Conservation (phyloP, 1,284 basidiomycete species). For the Paramarasmius palmivorus region DNA sequence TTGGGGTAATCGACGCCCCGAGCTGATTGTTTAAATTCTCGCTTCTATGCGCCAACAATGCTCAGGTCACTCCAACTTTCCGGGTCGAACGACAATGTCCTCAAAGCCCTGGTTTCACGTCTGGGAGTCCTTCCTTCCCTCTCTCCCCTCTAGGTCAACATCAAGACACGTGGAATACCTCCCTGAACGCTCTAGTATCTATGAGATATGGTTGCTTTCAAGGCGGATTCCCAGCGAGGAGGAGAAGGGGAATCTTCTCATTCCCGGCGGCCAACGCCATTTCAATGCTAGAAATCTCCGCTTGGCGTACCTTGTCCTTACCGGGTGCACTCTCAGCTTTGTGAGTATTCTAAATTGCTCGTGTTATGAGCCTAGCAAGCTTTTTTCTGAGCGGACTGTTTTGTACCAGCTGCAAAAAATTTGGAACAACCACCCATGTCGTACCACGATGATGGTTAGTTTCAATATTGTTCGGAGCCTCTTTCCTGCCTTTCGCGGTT, state of each 20-base stretch:
- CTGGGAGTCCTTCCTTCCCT: conserved; percentile 21
- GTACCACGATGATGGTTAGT: conserved; percentile 63
- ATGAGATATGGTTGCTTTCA: conserved; percentile 67
- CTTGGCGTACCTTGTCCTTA: conserved; percentile 56
- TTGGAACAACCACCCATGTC: conserved; percentile 65
- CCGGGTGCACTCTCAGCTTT: conserved; percentile 56
- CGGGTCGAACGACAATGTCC: conserved; percentile 5
- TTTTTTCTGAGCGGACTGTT: conserved; percentile 11
- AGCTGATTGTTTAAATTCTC: conserved; percentile 8
- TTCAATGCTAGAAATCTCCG: conserved; percentile 53
- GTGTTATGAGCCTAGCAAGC: conserved; percentile 7
- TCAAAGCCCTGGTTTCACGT: conserved; percentile 3
- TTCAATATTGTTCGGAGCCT: conserved; percentile 70
- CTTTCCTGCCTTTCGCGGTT: conserved; percentile 77
- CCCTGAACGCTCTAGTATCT: conserved; percentile 32
- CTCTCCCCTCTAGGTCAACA: conserved; percentile 20
- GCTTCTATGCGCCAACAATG: conserved; percentile 11
- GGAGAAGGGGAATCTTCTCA: conserved; percentile 40
- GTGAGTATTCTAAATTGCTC: conserved; percentile 26
- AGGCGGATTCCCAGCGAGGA: conserved; percentile 47
- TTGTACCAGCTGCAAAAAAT: conserved; percentile 43
- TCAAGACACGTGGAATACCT: conserved; percentile 11
- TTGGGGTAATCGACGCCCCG: conserved; percentile 6
- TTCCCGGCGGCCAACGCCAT: conserved; percentile 67
- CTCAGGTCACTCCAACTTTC: conserved; percentile 8